A percentile compares a stretch with the other conserved stretches of the same genome.
Evolutionary conservation across 2,329 filamentous ascomycete species (phyloP).

Genomic region (Lachnellula suecica): DNA sequence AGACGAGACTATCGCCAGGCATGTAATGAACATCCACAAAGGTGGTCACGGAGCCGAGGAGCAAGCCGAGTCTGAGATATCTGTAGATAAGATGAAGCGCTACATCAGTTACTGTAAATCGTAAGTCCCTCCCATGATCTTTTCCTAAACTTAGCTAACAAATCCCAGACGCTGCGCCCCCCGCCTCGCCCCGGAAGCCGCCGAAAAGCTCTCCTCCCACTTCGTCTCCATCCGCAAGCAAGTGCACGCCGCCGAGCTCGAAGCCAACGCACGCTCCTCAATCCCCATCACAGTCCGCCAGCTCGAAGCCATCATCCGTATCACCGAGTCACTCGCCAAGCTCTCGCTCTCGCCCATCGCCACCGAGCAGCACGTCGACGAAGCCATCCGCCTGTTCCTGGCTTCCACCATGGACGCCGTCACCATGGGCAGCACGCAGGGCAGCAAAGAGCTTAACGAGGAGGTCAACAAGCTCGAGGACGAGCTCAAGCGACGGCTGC

Average conservation of each 20-base stretch:
- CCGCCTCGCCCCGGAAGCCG: conserved; percentile 83
- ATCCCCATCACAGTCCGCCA: conserved; percentile 98
- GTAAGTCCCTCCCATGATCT: conserved; percentile 50
- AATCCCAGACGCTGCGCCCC: conserved; percentile 82
- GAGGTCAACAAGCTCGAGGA: conserved; percentile 85
- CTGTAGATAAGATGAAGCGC: conserved; percentile 94
- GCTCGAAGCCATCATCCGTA: conserved; percentile 94
- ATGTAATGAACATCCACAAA: conserved; percentile 98
- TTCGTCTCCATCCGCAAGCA: conserved; percentile 96
- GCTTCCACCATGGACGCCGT: conserved; percentile 98
- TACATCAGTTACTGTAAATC: conserved; percentile 98
- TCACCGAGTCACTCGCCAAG: conserved; percentile 94
- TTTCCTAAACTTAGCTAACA: neutral
- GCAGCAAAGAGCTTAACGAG: conserved; percentile 85
- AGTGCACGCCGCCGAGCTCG: conserved; percentile 86
- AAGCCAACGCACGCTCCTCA: conserved; percentile 84
- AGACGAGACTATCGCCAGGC: conserved; percentile 90
- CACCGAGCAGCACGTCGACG: conserved; percentile 89
- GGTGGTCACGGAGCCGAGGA: conserved; percentile 81
- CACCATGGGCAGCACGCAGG: conserved; percentile 80
- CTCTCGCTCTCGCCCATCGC: conserved; percentile 82
- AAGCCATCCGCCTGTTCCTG: conserved; percentile 94
- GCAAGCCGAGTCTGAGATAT: conserved; percentile 80
- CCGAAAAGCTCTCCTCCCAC: conserved; percentile 94
- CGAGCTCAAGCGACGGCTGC: conserved; percentile 81